Evolutionary conservation across 768 basidiomycete genomes (phyloP).

Genomic region (Kwoniella pini): DNA sequence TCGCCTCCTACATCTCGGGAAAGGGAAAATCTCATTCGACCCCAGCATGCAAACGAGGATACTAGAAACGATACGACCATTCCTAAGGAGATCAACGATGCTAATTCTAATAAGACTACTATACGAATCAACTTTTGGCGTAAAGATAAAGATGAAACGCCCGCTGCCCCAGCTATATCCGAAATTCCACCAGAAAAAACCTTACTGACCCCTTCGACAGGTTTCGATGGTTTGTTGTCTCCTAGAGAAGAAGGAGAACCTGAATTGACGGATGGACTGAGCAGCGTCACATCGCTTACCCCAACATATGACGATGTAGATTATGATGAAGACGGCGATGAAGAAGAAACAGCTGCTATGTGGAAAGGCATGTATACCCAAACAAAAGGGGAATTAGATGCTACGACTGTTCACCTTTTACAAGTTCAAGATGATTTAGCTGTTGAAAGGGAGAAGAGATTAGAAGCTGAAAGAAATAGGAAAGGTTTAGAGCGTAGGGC

Average conservation of each 20-base stretch:
- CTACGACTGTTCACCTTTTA: not conserved
- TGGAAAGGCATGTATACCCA: constrained; percentile 6
- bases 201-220: not conserved
- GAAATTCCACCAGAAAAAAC: not conserved
- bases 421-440: constrained; percentile 7
- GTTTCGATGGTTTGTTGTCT: not conserved
- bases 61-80: too few species aligned
- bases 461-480: not conserved
- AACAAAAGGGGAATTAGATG: constrained; percentile 1
- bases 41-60: too few species aligned
- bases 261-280: too few species aligned
- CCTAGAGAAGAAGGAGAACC: not conserved
- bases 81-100: not conserved
- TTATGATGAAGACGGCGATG: not conserved
- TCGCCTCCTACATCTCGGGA: too few species aligned
- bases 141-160: not conserved
- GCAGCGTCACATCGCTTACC: not conserved
- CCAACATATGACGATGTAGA: not conserved
- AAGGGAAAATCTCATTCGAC: too few species aligned
- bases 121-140: too few species aligned
- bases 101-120: not conserved
- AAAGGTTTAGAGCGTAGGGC: not conserved
- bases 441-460: not conserved
- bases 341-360: not conserved
- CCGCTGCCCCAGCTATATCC: not conserved